Base-by-base conservation (phyloP, 2,329 filamentous ascomycete species). In the Pseudonectria buxi region DNA sequence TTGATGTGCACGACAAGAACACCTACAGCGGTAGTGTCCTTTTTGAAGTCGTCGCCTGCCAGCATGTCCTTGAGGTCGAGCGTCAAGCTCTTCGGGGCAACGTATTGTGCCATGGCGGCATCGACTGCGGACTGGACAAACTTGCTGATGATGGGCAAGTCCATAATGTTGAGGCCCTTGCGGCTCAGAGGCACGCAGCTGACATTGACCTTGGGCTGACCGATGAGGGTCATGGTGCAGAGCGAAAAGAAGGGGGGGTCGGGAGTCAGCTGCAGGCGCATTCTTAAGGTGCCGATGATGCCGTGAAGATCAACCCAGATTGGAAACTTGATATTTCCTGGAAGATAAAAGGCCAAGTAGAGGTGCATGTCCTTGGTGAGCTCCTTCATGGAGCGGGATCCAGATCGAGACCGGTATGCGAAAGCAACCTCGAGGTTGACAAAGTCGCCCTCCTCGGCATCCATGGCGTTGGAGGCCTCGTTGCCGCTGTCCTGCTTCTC, bases 211-310 rank as follows among this genome's bases (percentile, higher is more conserved):
- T 81, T 81, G 0, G 83, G 83, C 52, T 87, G 83, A 3, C 83
- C 83, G 10, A 87, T 72, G 43, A 87, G 83, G 0, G 82, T 84
- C 39, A 86, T 51, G 1, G 83, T 87, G 51, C 79, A 84, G 4
- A 86, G 66, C n/a, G 76, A 75, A 58, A 87, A 80, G 61, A 88
- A 87, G 0, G 83, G 83, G 0, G 83, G 83, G 47, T 88, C 83
- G 0, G 83, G 82, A 2, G 78, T 83, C 2, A 87, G 69, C 51
- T 88, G 83, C 10, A 88, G 65, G 16, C 83, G 73, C 36, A 86
- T 50, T 4, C 83, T 71, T 61, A 83, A 68, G 1, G 76, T 83
- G 13, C 82, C 81, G n/a, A 88, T 71, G 11, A 86, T 68, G 2
- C 83, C 83, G 33, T 76, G 72, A 2, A 88, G 63, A 49, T 88